A percentile compares a stretch with the other conserved stretches of the same genome.
phyloP scores from a whole-genome alignment of 345 rosid species.

The Sisymbrium altissimum region DNA sequence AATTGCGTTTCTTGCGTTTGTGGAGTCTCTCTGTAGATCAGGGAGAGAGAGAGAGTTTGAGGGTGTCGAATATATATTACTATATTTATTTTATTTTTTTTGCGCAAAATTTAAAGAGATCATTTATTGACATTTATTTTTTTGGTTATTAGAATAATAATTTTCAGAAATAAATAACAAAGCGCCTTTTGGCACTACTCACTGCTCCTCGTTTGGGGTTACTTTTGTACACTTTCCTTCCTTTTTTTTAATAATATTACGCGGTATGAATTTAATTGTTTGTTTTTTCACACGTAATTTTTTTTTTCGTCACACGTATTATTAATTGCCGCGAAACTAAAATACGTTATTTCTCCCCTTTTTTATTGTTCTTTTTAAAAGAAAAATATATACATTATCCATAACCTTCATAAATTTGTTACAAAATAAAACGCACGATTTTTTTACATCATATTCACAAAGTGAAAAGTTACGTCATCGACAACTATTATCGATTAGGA shows the following conservation, averaged over 20 bases:
- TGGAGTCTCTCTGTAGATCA: constrained; percentile 36
- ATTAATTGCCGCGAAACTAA: constrained; percentile 13
- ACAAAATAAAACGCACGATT: background rate
- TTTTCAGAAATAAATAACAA: constrained; percentile 11
- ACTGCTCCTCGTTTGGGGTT: constrained; percentile 24
- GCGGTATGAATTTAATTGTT: constrained; percentile 23
- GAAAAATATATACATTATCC: constrained; percentile 1
- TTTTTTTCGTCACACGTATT: constrained; percentile 4
- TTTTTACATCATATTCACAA: background rate
- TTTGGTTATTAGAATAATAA: background rate
- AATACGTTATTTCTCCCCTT: constrained; percentile 18
- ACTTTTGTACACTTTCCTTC: background rate
- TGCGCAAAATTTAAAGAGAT: background rate
- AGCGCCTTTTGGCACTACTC: constrained; percentile 30
- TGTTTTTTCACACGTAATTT: background rate
- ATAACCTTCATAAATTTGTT: background rate
- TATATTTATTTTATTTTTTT: background rate
- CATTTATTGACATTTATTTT: constrained; percentile 11
- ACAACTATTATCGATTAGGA: constrained; percentile 28
- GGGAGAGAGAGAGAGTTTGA: background rate
- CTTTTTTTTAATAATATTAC: background rate
- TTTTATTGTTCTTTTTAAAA: background rate
- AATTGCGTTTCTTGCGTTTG: constrained; percentile 30
- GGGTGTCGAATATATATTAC: background rate
- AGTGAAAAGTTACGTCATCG: constrained; percentile 1